Evolutionary conservation across 106 monocot species (phyloP).

Genomic region (Gastrodia elata): DNA sequence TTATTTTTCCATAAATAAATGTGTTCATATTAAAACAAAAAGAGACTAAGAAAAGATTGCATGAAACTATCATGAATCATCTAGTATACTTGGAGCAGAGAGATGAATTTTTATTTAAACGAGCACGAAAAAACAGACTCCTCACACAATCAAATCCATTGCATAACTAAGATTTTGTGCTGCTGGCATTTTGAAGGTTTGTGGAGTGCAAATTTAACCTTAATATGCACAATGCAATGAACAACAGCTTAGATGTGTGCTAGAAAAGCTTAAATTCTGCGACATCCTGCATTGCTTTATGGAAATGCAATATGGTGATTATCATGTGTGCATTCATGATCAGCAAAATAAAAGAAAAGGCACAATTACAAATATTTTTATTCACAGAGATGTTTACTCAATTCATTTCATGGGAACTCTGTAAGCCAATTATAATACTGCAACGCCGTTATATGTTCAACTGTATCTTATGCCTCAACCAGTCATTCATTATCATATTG

Average conservation of each 20-base stretch:
- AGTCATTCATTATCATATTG: background rate
- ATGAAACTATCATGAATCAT: too few species aligned
- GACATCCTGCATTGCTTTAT: background rate
- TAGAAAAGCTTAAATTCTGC: background rate
- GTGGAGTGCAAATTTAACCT: background rate
- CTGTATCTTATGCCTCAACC: too few species aligned
- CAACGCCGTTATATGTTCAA: background rate
- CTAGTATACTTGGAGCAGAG: too few species aligned
- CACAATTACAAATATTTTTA: background rate
- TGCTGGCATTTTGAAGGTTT: background rate
- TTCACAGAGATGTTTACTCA: background rate
- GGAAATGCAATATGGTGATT: background rate
- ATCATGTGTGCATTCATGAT: background rate
- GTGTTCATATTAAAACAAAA: too few species aligned
- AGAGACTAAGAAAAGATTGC: too few species aligned
- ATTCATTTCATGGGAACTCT: background rate
- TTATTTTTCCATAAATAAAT: too few species aligned
- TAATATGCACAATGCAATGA: background rate
- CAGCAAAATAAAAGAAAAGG: background rate
- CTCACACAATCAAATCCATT: too few species aligned
- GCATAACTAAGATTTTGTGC: too few species aligned
- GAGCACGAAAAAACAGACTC: too few species aligned
- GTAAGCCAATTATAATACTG: background rate
- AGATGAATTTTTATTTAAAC: too few species aligned
- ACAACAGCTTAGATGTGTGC: background rate